A percentile compares a stretch with the other conserved stretches of the same genome.
These are phyloP conservation scores for Acephala macrosclerotiorum DNA, from an alignment of 2,329 filamentous ascomycete species.

Conservation along the genomic window DNA sequence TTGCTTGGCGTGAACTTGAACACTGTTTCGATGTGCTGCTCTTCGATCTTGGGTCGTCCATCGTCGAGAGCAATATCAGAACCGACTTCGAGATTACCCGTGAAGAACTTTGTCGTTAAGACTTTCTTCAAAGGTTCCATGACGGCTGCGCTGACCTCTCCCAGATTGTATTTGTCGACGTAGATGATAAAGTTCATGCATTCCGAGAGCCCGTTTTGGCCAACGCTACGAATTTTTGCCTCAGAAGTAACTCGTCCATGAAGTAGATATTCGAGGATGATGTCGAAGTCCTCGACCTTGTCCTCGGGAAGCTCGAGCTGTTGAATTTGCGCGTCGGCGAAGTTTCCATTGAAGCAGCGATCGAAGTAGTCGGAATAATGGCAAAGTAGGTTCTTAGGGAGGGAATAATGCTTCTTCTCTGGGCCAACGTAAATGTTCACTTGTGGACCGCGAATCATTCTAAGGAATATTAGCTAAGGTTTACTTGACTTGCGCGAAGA, in stretches of 20 bases:
- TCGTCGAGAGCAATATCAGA: no score
- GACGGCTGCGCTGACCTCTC: neutral
- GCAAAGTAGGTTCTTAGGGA: neutral
- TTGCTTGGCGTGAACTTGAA: no score
- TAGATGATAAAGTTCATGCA: neutral
- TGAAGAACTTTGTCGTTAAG: neutral
- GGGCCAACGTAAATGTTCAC: neutral
- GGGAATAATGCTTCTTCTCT: neutral
- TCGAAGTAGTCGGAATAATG: neutral
- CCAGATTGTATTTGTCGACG: slow-evolving; percentile 1
- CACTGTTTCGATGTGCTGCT: no score
- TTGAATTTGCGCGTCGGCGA: neutral
- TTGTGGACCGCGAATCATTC: neutral
- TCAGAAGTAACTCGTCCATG: neutral
- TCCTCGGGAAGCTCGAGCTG: neutral
- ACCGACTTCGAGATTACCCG: no score
- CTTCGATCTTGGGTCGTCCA: no score
- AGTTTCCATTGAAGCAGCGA: neutral
- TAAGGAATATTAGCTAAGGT: neutral
- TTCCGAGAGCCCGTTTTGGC: neutral
- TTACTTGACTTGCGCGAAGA: neutral
- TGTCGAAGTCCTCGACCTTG: neutral
- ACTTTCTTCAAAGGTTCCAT: neutral
- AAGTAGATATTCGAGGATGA: neutral
- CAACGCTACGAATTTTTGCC: neutral